Conservation (phyloP, 73 alveolate genomes). For the Paramecium sonneborni region DNA sequence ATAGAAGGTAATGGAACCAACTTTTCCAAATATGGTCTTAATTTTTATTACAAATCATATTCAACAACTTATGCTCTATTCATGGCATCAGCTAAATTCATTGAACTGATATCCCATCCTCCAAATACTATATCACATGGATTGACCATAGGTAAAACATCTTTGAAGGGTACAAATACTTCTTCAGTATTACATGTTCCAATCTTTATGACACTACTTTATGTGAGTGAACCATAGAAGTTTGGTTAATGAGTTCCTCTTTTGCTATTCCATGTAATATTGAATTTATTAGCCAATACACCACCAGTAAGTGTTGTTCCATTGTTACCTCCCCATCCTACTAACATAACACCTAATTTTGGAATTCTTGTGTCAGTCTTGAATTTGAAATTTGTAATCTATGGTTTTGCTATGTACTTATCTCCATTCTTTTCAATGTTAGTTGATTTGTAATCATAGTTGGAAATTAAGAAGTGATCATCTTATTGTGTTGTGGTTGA, state of each 20-base stretch:
- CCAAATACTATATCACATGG: slow-evolving; percentile 86
- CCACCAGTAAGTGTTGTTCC: slow-evolving; percentile 95
- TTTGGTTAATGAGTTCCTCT: slow-evolving; percentile 86
- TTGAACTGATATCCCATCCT: slow-evolving; percentile 94
- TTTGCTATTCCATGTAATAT: slow-evolving; percentile 88
- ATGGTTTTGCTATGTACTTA: slow-evolving; percentile 55
- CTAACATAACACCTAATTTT: slow-evolving; percentile 92
- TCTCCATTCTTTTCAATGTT: slow-evolving; percentile 40
- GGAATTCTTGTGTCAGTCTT: slow-evolving; percentile 84
- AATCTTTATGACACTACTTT: slow-evolving; percentile 83
- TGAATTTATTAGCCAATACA: slow-evolving; percentile 78
- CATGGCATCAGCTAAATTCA: slow-evolving; percentile 89
- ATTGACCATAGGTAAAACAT: slow-evolving; percentile 89
- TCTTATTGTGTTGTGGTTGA: slow-evolving; percentile 46
- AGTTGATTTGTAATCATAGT: slow-evolving; percentile 61
- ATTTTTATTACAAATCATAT: slow-evolving; percentile 55
- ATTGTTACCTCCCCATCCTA: slow-evolving; percentile 96
- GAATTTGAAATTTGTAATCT: slow-evolving; percentile 47
- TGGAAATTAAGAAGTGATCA: slow-evolving; percentile 44
- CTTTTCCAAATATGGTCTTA: slow-evolving; percentile 59
- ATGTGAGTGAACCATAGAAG: slow-evolving; percentile 91
- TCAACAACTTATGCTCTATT: slow-evolving; percentile 88
- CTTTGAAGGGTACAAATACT: slow-evolving; percentile 87
- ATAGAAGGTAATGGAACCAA: slow-evolving; percentile 86
- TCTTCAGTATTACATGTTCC: slow-evolving; percentile 72